Conservation (phyloP, 2,329 filamentous ascomycete genomes). For the Xylaria sp. region DNA sequence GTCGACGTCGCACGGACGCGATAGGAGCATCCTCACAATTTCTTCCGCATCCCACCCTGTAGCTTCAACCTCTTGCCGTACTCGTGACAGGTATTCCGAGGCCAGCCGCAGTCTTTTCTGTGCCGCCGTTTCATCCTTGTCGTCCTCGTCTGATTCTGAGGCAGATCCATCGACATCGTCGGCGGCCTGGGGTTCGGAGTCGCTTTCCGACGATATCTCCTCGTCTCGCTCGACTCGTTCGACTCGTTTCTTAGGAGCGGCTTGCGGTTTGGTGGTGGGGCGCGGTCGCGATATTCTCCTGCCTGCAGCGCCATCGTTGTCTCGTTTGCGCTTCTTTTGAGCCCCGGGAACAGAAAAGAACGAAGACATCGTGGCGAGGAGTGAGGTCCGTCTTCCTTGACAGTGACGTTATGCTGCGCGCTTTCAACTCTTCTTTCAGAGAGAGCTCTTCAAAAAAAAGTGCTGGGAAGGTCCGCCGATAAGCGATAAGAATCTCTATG, state of each 20-base stretch:
- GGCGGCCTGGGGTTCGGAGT: constrained; percentile 69
- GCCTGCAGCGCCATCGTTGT: constrained; percentile 61
- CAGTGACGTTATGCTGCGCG: constrained; percentile 13
- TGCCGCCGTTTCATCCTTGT: constrained; percentile 87
- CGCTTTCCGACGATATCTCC: constrained; percentile 79
- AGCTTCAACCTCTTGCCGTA: constrained; percentile 77
- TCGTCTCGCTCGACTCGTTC: constrained; percentile 58
- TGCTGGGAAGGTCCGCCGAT: constrained; percentile 28
- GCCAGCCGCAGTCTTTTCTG: constrained; percentile 86
- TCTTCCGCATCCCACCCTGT: constrained; percentile 92
- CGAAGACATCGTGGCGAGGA: constrained; percentile 72
- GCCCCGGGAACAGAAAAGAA: constrained; percentile 92
- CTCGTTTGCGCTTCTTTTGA: constrained; percentile 88
- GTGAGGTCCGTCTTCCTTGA: constrained; percentile 34
- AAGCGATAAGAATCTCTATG: constrained; percentile 22
- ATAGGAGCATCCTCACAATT: constrained; percentile 52
- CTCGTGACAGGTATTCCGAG: constrained; percentile 90
- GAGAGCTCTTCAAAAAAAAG: constrained; percentile 29
- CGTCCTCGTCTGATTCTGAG: constrained; percentile 61
- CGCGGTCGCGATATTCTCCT: constrained; percentile 62
- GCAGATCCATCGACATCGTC: constrained; percentile 54
- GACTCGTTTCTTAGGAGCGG: constrained; percentile 52
- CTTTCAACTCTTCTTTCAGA: constrained; percentile 1
- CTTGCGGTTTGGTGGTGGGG: constrained; percentile 47
- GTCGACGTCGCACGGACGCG: not conserved